phyloP scores from a whole-genome alignment of 1,139 yeast species.

The Candida glucosophila region DNA sequence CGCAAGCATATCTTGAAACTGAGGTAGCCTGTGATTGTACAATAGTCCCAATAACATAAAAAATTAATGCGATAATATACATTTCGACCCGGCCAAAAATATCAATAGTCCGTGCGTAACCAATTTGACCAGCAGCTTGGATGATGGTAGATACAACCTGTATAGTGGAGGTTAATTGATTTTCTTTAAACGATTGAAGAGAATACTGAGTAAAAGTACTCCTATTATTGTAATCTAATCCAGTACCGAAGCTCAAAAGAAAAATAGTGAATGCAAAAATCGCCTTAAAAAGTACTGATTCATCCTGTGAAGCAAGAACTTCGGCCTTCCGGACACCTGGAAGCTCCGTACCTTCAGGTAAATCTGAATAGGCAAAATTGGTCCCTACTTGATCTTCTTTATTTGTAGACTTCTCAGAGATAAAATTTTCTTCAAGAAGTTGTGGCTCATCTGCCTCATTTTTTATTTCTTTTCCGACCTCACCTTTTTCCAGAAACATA shows the following conservation, averaged over 20 bases:
- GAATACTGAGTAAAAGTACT: slow-evolving; percentile 24
- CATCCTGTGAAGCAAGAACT: slow-evolving; percentile 22
- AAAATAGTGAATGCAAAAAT: slow-evolving; percentile 16
- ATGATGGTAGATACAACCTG: slow-evolving; percentile 39
- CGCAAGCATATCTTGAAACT: slow-evolving; percentile 56
- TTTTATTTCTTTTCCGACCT: too few species aligned
- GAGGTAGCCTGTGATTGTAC: slow-evolving; percentile 55
- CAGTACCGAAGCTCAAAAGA: slow-evolving; percentile 21
- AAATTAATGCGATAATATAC: slow-evolving; percentile 38
- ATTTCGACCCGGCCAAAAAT: slow-evolving; percentile 53
- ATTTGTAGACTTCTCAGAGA: too few species aligned
- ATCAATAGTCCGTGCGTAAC: slow-evolving; percentile 54
- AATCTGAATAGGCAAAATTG: too few species aligned
- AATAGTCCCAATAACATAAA: slow-evolving; percentile 56
- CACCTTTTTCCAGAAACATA: too few species aligned
- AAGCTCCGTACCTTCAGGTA: slow-evolving; percentile 1
- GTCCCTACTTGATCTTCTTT: too few species aligned
- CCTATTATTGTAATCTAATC: slow-evolving; percentile 6
- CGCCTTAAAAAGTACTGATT: slow-evolving; percentile 10
- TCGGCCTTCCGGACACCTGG: slow-evolving; percentile 26
- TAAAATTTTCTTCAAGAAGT: too few species aligned
- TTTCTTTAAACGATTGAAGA: slow-evolving; percentile 42
- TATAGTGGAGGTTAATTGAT: slow-evolving; percentile 51
- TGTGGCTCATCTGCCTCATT: too few species aligned
- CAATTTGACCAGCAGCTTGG: slow-evolving; percentile 42